Evolutionary conservation across 208 protist genomes (phyloP), one percentile per base, ranked within the genome.

Genomic region (Trypanosomatidae sp.): DNA sequence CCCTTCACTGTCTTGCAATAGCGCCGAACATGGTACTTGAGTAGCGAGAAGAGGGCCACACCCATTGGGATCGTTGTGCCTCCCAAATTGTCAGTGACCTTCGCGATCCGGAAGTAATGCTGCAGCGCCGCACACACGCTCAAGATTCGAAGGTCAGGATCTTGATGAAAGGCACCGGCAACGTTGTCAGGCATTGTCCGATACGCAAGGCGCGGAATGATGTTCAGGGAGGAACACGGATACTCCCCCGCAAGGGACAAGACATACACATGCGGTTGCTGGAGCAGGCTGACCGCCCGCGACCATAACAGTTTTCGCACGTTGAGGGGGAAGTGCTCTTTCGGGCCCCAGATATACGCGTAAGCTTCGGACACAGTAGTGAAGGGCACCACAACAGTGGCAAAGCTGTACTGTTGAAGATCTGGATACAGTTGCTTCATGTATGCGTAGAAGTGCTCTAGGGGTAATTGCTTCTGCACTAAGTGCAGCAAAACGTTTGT

Each of bases 401-500:
- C 52, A 30, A 74, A 60, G 12, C 22, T 70, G 67, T 85, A 83
- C 0, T 47, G 25, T 9, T 66, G 67, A 30, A 87, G 60, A 39
- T 83, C 66, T 17, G 89, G 81, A 78, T 90, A 86, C 69, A 89
- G 85, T 58, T 81, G 76, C 53, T 71, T 73, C 53, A 94, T 93
- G 55, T 75, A 69, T 3, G 66, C 46, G 64, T 90, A 86, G 70
- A 97, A 94, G 72, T 92, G 88, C 56, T 88, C 87, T 22, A 93
- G 66, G 0, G 89, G 67, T 0, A 94, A 67, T 62, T 97, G 87
- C 56, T 94, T 94, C 10, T 87, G 52, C 13, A 85, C 83, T 53
- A 89, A 91, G 30, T 97, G 90, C 30, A 97, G 64, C 22, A 97
- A 66, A 81, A 95, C 91, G 70, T 97, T 97, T 1, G 92, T 97